Evolutionary conservation across 768 basidiomycete species (phyloP).

Genomic region (Leccinum rimulosum): DNA sequence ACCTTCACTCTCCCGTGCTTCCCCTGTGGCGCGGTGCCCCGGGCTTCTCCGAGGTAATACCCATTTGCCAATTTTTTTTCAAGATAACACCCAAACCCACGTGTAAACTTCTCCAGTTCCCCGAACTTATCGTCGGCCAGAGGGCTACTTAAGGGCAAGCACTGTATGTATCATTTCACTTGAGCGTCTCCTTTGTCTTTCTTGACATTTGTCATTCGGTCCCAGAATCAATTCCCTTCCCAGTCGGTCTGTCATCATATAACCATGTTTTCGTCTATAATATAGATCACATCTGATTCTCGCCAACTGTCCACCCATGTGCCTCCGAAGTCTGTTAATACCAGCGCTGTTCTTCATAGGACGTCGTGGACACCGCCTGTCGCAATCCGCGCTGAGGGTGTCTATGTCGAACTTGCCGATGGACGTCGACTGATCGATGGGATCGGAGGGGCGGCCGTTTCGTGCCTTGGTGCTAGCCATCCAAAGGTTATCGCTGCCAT

Average conservation of each 20-base stretch:
- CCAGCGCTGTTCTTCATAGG: conserved; percentile 55
- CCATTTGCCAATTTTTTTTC: background rate
- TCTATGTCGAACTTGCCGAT: conserved; percentile 69
- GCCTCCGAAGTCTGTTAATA: conserved; percentile 14
- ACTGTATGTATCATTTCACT: background rate
- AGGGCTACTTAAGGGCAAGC: background rate
- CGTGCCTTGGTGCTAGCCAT: conserved; percentile 73
- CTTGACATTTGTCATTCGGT: background rate
- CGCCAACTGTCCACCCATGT: background rate
- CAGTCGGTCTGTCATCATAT: background rate
- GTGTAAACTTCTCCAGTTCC: background rate
- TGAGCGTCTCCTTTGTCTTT: background rate
- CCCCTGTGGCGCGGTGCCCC: background rate
- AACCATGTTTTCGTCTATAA: background rate
- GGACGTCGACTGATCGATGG: conserved; percentile 72
- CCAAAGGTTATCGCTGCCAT: conserved; percentile 70
- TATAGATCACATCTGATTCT: conserved; percentile 1
- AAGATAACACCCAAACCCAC: background rate
- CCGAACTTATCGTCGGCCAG: background rate
- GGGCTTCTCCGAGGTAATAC: background rate
- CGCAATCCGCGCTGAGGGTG: conserved; percentile 62
- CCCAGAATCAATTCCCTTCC: background rate
- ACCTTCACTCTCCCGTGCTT: background rate
- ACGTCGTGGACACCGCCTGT: conserved; percentile 75
- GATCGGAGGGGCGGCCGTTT: conserved; percentile 83